Base-by-base conservation (phyloP, 163 green algal species). In the Volvox carteri region DNA sequence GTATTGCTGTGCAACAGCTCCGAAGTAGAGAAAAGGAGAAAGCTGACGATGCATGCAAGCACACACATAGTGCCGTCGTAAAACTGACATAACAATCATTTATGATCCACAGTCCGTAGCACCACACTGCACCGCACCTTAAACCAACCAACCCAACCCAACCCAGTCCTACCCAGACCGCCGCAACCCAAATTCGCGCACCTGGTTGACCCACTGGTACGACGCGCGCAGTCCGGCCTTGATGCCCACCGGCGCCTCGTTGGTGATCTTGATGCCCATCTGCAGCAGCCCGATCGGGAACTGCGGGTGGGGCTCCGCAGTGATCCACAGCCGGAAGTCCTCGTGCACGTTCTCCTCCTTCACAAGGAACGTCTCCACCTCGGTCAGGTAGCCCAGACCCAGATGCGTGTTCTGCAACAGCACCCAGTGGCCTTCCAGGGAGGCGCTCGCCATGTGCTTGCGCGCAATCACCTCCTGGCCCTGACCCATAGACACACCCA, bases 341-440 rank as follows among this genome's bases (percentile, higher is more conserved):
- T 97, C 94, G 91, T 99, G 95, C 78, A 93, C 88, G 87, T 93
- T 93, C 85, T 93, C 91, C 79, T 93, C 91, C 93, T 98, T 98
- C 54, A 93, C 87, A 56, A 99, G 90, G 78, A 96, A 96, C 56
- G 94, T 88, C 93, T 99, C 97, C 77, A 98, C 95, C 92, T 98
- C 96, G 7, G 91, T 94, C 28, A 99, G 92, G 95, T 98, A 99
- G 44, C 78, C 86, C 58, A 98, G 93, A 23, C 96, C 96, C 50
- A 99, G 94, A 94, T 99, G 97, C 25, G 96, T 97, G 95, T 99
- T 99, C 92, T 99, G 97, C 67, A 99, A 95, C 88, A 99, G 95
- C 70, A 99, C 96, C 97, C 97, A 99, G 86, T 98, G 94, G 19
- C 97, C 97, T 92, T 98, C 96, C 50, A 94, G 91, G 16, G 90